These are phyloP conservation scores for Aspergillus baeticus DNA, from an alignment of 495 filamentous ascomycete species.

Conservation along the genomic window DNA sequence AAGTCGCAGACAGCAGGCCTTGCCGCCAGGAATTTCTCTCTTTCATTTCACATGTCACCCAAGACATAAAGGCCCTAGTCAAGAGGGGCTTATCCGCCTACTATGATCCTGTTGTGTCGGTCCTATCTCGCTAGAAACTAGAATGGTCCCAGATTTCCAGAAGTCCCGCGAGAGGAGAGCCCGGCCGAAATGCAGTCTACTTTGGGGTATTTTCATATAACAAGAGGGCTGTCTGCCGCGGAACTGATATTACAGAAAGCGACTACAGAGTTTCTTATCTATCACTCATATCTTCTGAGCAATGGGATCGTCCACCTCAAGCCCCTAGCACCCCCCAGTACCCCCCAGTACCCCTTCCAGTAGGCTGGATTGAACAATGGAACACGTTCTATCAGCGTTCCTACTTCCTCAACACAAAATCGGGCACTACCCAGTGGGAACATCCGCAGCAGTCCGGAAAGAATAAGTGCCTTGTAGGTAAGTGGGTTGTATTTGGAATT, in stretches of 20 bases:
- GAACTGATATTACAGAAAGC: not conserved
- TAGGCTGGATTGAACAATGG: constrained; percentile 1
- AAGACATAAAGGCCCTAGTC: not conserved
- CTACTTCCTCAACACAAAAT: not conserved
- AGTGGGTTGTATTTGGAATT: not conserved
- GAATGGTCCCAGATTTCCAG: not conserved
- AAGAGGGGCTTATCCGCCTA: not conserved
- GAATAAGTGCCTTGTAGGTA: constrained; percentile 1
- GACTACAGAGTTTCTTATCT: too few species aligned
- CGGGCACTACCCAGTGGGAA: not conserved
- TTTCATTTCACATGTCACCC: not conserved
- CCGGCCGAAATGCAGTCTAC: not conserved
- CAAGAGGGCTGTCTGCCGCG: not conserved
- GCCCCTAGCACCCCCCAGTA: too few species aligned
- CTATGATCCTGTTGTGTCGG: too few species aligned
- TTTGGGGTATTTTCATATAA: not conserved
- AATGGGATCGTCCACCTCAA: not conserved
- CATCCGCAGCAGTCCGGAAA: not conserved
- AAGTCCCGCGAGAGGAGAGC: not conserved
- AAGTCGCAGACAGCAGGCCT: not conserved
- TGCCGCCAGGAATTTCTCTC: not conserved
- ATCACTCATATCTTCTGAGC: not conserved
- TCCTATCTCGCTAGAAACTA: too few species aligned
- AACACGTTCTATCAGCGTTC: constrained; percentile 2
- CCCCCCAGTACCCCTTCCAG: constrained; percentile 1